Evolutionary conservation across 306 rosid species (phyloP), one percentile per base, ranked within the genome.

Genomic region (Morella rubra): DNA sequence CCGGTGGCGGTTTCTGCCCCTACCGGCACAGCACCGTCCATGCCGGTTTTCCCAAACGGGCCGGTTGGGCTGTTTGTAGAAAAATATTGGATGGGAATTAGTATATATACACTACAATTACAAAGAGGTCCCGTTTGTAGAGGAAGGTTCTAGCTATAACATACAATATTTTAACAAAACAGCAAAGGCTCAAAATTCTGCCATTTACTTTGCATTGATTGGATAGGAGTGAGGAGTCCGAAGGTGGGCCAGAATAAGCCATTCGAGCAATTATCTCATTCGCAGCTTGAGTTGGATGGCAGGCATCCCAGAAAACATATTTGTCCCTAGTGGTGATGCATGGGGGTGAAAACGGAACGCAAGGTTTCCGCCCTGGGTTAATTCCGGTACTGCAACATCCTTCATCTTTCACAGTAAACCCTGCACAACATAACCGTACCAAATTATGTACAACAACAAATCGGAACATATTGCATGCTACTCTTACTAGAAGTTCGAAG

Each of bases 291-390:
- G 77, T 74, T 1, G 77, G 86, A 59, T 82, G 85, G 42, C 64
- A 83, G n/a, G 86, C 79, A 70, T 87, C 88, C 88, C 88, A 84
- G 40, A 87, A 87, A 58, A 84, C 76, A 59, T 77, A 72, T 44
- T 82, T 59, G 73, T 80, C 73, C 51, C 88, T 79, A 24, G 32
- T 27, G 32, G 68, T 47, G 37, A 67, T 0, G 65, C 85, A 84
- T 13, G 88, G 87, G 27, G 7, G 0, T 9, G 47, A 4, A 15
- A 60, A 1, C 8, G 85, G 85, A 27, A 84, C 67, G 50, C 90
- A 87, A 13, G 79, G 61, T 73, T 79, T 75, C 40, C 13, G 76
- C 22, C 83, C 81, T 45, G 3, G 37, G 44, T 74, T 74, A 73
- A 69, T 76, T 73, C 86, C 90, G 37, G 82, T 0, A 0, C 88